Evolutionary conservation across 495 filamentous ascomycete species (phyloP).

Genomic region (Pyrenopolyporus hunteri): DNA sequence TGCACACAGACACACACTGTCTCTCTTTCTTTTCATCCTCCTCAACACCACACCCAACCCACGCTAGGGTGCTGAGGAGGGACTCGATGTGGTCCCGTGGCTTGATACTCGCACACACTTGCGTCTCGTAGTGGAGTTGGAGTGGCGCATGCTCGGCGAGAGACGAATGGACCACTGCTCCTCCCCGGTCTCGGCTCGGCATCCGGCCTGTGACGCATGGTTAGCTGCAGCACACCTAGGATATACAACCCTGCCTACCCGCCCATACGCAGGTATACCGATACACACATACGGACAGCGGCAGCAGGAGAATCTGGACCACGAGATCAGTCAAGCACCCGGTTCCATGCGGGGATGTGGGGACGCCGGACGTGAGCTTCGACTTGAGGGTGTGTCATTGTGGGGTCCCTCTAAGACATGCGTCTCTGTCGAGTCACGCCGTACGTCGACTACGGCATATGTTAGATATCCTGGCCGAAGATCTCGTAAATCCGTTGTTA

Average conservation of each 20-base stretch:
- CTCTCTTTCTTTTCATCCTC: neutral
- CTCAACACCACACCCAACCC: conserved; percentile 32
- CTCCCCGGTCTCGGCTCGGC: conserved; percentile 29
- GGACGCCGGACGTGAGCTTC: conserved; percentile 2
- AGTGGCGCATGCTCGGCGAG: conserved; percentile 34
- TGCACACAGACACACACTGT: conserved; percentile 1
- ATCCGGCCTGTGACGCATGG: conserved; percentile 36
- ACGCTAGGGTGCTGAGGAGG: conserved; percentile 5
- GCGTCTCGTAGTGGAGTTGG: conserved; percentile 1
- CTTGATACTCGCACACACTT: conserved; percentile 29
- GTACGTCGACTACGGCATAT: conserved; percentile 11
- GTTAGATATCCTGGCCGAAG: conserved; percentile 24
- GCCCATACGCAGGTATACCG: conserved; percentile 1
- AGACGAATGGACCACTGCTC: conserved; percentile 19
- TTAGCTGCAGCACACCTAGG: conserved; percentile 34
- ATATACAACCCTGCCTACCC: conserved; percentile 20
- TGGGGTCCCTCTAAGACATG: conserved; percentile 24
- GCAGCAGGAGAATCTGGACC: conserved; percentile 14
- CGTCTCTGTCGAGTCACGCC: conserved; percentile 32
- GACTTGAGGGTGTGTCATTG: neutral
- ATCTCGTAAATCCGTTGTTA: conserved; percentile 26
- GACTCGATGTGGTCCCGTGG: conserved; percentile 26
- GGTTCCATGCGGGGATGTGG: conserved; percentile 34
- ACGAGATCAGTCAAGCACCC: conserved; percentile 29
- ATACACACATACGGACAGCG: conserved; percentile 10